Conservation (phyloP, 352 stramenopile genomes). For the Phytophthora litchii region DNA sequence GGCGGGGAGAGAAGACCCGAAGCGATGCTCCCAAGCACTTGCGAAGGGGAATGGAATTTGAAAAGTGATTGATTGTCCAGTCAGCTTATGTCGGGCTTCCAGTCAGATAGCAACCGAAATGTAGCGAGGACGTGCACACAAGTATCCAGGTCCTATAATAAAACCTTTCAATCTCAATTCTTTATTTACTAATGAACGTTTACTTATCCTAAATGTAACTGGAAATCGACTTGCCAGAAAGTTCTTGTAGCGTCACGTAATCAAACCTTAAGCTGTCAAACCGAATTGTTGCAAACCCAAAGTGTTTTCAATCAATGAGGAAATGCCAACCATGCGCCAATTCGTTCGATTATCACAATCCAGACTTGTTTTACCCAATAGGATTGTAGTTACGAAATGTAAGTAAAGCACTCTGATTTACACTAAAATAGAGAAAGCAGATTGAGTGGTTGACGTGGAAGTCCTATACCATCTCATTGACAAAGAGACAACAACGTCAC, state of each 20-base stretch:
- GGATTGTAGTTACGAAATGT: background rate
- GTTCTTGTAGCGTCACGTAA: background rate
- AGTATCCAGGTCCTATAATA: background rate
- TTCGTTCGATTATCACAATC: background rate
- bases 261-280: background rate
- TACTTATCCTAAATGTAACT: slow-evolving; percentile 1
- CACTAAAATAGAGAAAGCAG: background rate
- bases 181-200: background rate
- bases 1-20: background rate
- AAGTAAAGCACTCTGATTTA: background rate
- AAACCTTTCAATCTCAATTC: slow-evolving; percentile 1
- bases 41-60: slow-evolving; percentile 1
- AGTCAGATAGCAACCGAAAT: background rate
- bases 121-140: no score
- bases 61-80: background rate
- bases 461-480: background rate
- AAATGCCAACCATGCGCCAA: background rate
- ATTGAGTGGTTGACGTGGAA: background rate
- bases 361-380: background rate
- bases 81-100: background rate
- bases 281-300: background rate
- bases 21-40: background rate
- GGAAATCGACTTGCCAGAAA: background rate
- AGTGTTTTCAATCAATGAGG: background rate
- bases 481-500: background rate